Percentiles rank a stretch among this genome's conserved stretches.
These are phyloP conservation scores for Solioccasus polychromus DNA, from an alignment of 768 basidiomycete species.

Conservation along the genomic window DNA sequence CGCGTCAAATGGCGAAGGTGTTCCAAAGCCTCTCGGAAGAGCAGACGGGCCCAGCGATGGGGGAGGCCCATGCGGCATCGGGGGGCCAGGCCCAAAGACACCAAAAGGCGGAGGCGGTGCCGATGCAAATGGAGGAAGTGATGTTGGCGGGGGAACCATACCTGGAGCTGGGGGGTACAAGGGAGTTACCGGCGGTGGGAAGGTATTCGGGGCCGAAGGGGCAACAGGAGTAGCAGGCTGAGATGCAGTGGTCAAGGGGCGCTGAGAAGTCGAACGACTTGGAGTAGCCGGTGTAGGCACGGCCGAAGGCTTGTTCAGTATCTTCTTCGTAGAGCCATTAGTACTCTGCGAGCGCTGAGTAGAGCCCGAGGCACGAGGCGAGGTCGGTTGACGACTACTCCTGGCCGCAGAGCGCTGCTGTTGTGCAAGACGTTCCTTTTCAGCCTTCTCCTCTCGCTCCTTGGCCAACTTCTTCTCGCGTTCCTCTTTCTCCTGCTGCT, in stretches of 20 bases:
- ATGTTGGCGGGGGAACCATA: constrained; percentile 40
- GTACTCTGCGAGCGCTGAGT: constrained; percentile 45
- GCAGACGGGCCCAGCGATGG: constrained; percentile 52
- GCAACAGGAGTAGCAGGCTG: constrained; percentile 47
- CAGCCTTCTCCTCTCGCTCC: constrained; percentile 59
- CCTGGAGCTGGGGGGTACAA: constrained; percentile 46
- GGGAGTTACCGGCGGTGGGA: constrained; percentile 45
- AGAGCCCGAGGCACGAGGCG: constrained; percentile 50
- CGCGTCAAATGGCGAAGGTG: constrained; percentile 52
- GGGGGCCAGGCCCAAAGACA: constrained; percentile 43
- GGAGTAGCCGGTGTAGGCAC: constrained; percentile 33
- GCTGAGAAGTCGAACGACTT: constrained; percentile 37
- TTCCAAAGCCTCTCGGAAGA: constrained; percentile 52
- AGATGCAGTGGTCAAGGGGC: constrained; percentile 34
- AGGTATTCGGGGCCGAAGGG: constrained; percentile 29
- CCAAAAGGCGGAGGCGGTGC: constrained; percentile 50
- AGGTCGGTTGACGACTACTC: constrained; percentile 47
- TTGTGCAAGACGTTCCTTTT: constrained; percentile 44
- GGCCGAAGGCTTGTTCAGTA: constrained; percentile 45
- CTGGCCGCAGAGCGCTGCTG: constrained; percentile 51
- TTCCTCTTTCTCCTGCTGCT: constrained; percentile 59
- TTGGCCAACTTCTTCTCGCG: constrained; percentile 64
- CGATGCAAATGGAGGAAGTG: constrained; percentile 56
- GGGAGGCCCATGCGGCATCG: constrained; percentile 43
- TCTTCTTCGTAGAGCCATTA: constrained; percentile 59